phyloP scores from a whole-genome alignment of 306 rosid species.

The Canavalia gladiata region DNA sequence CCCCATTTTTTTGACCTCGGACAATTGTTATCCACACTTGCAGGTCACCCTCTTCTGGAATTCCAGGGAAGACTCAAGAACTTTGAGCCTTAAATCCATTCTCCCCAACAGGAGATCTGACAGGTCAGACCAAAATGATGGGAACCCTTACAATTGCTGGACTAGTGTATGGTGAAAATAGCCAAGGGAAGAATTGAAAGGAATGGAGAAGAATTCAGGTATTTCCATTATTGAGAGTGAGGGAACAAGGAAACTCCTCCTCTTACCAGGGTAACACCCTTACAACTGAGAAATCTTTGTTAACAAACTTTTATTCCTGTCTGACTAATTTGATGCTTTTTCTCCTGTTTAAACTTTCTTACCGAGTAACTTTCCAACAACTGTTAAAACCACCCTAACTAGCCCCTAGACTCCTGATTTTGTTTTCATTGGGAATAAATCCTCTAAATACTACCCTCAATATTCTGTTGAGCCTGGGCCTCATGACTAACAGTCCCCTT shows the following conservation, averaged over 20 bases:
- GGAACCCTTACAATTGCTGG: no score
- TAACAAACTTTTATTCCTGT: no score
- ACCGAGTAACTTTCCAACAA: background rate
- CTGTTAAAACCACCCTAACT: background rate
- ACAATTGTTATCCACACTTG: background rate
- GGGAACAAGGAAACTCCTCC: no score
- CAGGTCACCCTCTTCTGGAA: background rate
- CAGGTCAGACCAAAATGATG: background rate
- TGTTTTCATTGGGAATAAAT: background rate
- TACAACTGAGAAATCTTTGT: no score
- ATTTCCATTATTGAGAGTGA: no score
- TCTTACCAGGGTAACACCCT: no score
- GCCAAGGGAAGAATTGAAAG: no score
- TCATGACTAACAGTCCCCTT: background rate
- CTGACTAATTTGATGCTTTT: no score
- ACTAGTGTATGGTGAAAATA: no score
- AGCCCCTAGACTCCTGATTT: background rate
- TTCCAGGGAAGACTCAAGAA: background rate
- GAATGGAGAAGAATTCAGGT: no score
- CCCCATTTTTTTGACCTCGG: no score
- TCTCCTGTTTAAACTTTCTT: background rate
- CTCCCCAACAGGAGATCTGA: background rate
- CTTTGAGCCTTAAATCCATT: background rate
- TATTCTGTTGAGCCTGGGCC: background rate
- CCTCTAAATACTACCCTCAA: no score